Percentiles rank a stretch among this genome's conserved stretches.
phyloP scores from a whole-genome alignment of 441 rosid genomes.

The Erodium trifolium region DNA sequence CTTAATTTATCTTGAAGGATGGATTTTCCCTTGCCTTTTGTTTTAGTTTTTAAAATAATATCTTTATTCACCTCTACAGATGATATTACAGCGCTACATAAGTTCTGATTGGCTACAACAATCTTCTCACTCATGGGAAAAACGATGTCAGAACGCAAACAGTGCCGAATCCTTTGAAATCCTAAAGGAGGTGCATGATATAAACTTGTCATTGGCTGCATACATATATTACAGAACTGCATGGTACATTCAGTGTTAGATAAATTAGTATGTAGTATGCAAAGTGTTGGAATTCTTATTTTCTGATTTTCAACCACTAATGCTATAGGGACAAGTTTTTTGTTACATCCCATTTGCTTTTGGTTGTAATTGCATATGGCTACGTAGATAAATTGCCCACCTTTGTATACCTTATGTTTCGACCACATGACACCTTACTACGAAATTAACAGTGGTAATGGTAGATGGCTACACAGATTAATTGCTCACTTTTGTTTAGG shows the following conservation, averaged over 20 bases:
- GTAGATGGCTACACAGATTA: too few relatives aligned
- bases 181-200: slow-evolving; percentile 63
- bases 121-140: slow-evolving; percentile 59
- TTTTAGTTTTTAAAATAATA: slow-evolving; percentile 16
- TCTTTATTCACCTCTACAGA: slow-evolving; percentile 41
- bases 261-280: neutral
- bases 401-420: too few relatives aligned
- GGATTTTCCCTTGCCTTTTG: neutral
- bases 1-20: neutral
- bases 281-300: neutral
- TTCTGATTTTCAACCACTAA: neutral
- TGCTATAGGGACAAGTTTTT: neutral
- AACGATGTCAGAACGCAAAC: slow-evolving; percentile 51
- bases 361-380: too few relatives aligned
- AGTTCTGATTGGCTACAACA: slow-evolving; percentile 57
- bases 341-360: neutral
- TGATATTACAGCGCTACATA: slow-evolving; percentile 60
- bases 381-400: too few relatives aligned
- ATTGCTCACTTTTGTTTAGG: too few relatives aligned
- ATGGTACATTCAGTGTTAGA: neutral
- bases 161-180: slow-evolving; percentile 83
- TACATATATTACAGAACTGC: neutral
- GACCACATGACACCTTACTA: too few relatives aligned
- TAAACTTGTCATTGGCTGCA: slow-evolving; percentile 8
- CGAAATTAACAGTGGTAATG: too few relatives aligned